Conservation (phyloP, 805 yeast genomes). For the Priceomyces carsonii region DNA sequence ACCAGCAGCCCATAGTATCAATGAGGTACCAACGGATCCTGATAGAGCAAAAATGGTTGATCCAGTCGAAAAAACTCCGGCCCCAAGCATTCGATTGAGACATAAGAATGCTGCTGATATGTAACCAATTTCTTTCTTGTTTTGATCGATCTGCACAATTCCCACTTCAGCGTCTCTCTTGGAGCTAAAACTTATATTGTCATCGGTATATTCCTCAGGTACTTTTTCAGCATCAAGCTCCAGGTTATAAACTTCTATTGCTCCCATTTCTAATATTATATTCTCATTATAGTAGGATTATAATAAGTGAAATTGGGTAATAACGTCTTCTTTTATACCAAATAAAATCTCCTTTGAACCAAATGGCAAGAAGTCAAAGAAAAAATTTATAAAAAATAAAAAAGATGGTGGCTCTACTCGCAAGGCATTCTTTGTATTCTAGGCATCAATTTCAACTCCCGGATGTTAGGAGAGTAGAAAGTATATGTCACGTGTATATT, state of each 20-base stretch:
- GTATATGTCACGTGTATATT: too few species aligned
- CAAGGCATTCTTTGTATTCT: too few species aligned
- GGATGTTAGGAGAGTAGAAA: too few species aligned
- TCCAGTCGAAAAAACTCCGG: constrained; percentile 72
- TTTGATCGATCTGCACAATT: constrained; percentile 42
- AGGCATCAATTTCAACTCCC: too few species aligned
- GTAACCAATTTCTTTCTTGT: constrained; percentile 45
- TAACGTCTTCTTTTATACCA: neutral
- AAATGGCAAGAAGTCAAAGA: too few species aligned
- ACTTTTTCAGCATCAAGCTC: constrained; percentile 1
- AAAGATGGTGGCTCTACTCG: too few species aligned
- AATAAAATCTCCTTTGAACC: too few species aligned
- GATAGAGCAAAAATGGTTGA: constrained; percentile 57
- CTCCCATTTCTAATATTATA: constrained; percentile 2
- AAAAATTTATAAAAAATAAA: too few species aligned
- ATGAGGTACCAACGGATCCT: constrained; percentile 72
- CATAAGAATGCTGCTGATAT: constrained; percentile 51
- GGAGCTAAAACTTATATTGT: constrained; percentile 1
- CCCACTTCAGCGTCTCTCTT: constrained; percentile 22
- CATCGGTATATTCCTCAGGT: constrained; percentile 2
- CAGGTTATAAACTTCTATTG: constrained; percentile 5
- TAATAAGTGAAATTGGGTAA: too few species aligned
- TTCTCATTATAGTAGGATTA: too few species aligned
- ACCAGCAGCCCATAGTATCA: constrained; percentile 76
- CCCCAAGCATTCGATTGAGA: constrained; percentile 70